Evolutionary conservation across 2,329 filamentous ascomycete species (phyloP), one percentile per base, ranked within the genome.

Genomic region (Fusarium sp.): DNA sequence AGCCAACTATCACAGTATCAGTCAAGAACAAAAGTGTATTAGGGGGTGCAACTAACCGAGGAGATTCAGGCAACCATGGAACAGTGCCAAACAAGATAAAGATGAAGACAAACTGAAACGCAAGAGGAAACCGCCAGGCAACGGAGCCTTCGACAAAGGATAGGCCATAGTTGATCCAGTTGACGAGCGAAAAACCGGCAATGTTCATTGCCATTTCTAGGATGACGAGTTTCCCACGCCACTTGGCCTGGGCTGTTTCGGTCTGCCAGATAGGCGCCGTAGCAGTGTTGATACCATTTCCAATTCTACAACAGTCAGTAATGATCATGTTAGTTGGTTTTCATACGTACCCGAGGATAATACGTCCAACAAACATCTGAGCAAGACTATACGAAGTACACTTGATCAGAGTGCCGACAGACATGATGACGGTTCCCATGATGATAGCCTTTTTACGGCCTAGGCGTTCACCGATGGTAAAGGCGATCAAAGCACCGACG

Each of bases 91-190:
- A 79, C 7, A 84, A 75, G 16, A 81, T 38, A 7, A 81, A 65
- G 40, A 81, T 82, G 70, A 87, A 86, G 27, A 87, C 61, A 25
- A 86, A 80, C 66, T 87, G 85, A 66, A 87, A 83, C 1, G 84
- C 85, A 1, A 88, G 74, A 56, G 85, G 81, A 66, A 86, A 84
- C 22, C 86, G 76, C 84, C 85, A 86, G 63, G 83, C 78, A 45
- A 83, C 66, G 25, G 77, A 57, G 76, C 70, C 40, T 80, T 80
- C 25, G 3, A 70, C 62, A 61, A 81, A 81, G 0, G 82, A 84
- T 6, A 85, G 66, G 1, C 79, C 83, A 56, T 82, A 85, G 56
- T 80, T 84, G 29, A 85, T 79, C 84, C 82, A 86, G 66, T 85
- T 74, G 11, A 70, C 65, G 4, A 75, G 66, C 5, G 45, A 71